A percentile compares a stretch with the other conserved stretches of the same genome.
phyloP scores from a whole-genome alignment of 1,284 basidiomycete species.

The Malassezia caprae region DNA sequence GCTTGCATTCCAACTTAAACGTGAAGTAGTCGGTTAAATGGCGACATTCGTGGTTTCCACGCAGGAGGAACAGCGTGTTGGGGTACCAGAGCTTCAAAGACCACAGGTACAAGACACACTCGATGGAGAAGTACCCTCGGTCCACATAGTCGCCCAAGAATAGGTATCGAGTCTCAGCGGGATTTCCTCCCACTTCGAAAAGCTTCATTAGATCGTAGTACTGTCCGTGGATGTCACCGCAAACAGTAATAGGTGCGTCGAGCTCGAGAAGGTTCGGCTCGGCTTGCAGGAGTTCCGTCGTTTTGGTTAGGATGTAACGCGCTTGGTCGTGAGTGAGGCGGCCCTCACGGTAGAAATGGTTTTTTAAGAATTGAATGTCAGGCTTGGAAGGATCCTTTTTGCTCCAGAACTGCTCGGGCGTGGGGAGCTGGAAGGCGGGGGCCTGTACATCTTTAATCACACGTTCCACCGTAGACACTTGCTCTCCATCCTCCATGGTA shows the following conservation, averaged over 20 bases:
- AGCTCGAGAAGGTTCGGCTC: constrained; percentile 86
- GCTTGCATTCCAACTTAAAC: constrained; percentile 48
- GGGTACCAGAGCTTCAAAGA: constrained; percentile 48
- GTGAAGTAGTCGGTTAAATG: constrained; percentile 48
- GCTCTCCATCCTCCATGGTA: constrained; percentile 49
- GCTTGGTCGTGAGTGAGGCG: constrained; percentile 76
- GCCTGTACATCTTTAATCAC: constrained; percentile 50
- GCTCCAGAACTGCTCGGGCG: constrained; percentile 71
- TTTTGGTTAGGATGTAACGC: constrained; percentile 68
- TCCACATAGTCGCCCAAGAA: constrained; percentile 48
- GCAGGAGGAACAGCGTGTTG: constrained; percentile 45
- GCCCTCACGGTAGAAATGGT: constrained; percentile 96
- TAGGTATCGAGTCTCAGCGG: constrained; percentile 46
- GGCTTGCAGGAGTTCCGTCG: constrained; percentile 61
- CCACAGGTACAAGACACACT: constrained; percentile 47
- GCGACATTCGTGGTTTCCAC: constrained; percentile 48
- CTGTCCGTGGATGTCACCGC: constrained; percentile 47
- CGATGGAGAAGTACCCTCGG: constrained; percentile 47
- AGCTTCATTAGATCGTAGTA: constrained; percentile 48
- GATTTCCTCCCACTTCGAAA: constrained; percentile 47
- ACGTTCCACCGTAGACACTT: constrained; percentile 49
- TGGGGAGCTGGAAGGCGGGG: constrained; percentile 76
- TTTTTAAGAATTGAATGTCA: constrained; percentile 88
- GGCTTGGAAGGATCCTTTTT: constrained; percentile 43
- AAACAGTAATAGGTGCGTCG: constrained; percentile 76